Conservation (phyloP, 1,139 yeast genomes). For the Lodderomyces metapsilosis region DNA sequence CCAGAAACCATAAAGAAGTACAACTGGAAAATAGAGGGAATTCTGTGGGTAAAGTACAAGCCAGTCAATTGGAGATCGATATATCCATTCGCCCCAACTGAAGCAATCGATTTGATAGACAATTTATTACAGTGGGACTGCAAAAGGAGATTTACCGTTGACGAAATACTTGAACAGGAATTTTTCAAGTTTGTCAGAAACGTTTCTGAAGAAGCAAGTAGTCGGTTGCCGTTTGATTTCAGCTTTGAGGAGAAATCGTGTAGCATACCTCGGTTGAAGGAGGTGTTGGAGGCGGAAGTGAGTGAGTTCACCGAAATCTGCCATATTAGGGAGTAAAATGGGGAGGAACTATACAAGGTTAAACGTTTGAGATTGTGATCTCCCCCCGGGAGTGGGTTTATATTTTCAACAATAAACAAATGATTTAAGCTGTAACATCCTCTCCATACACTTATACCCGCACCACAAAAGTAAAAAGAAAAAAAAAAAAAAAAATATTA, state of each 20-base stretch:
- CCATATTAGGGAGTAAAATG: conserved; percentile 5
- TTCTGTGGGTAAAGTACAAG: conserved; percentile 16
- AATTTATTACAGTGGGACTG: conserved; percentile 64
- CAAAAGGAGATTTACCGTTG: conserved; percentile 43
- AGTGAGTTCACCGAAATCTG: conserved; percentile 23
- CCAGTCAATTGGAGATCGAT: conserved; percentile 47
- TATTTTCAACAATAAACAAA: neutral
- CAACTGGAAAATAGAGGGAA: conserved; percentile 26
- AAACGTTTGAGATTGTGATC: neutral
- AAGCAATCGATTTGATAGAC: conserved; percentile 46
- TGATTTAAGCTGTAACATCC: too few relatives aligned
- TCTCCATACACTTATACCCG: too few relatives aligned
- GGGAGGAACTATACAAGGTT: too few relatives aligned
- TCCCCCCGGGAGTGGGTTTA: too few relatives aligned
- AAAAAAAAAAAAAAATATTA: neutral
- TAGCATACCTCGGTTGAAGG: conserved; percentile 40
- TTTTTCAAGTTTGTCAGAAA: conserved; percentile 51
- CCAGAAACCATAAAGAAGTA: conserved; percentile 30
- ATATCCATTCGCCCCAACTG: conserved; percentile 57
- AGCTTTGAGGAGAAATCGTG: conserved; percentile 51
- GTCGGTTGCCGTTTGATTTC: conserved; percentile 54
- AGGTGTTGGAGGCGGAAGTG: conserved; percentile 47
- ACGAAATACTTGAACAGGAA: conserved; percentile 51
- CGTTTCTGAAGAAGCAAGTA: conserved; percentile 47
- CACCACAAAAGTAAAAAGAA: too few relatives aligned